Conservation (phyloP, 2,329 filamentous ascomycete genomes). For the Talaromyces marneffei region DNA sequence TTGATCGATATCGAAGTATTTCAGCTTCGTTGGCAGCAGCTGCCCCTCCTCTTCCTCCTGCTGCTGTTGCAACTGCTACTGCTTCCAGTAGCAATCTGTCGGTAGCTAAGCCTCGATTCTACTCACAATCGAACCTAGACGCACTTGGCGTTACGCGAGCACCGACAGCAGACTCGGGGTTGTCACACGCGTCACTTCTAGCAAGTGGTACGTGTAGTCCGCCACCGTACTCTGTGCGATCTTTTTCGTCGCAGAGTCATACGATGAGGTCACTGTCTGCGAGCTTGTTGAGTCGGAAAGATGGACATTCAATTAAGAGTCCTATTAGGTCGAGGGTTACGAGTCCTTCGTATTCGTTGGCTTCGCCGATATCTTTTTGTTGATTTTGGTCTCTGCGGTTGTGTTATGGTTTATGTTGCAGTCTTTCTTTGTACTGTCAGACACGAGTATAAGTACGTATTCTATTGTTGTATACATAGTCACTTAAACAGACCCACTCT, state of each 20-base stretch:
- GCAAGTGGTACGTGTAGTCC: not conserved
- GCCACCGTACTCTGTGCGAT: not conserved
- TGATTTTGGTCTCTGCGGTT: not conserved
- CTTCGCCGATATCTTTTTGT: constrained; percentile 7
- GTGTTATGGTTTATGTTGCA: not conserved
- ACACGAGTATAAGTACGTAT: not conserved
- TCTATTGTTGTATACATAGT: not conserved
- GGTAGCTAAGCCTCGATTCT: not conserved
- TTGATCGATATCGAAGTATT: not conserved
- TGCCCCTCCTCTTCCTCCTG: not conserved
- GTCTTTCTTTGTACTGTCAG: not conserved
- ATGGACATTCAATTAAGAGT: not conserved
- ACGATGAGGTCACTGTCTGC: not conserved
- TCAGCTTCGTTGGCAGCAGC: not conserved
- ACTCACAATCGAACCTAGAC: constrained; percentile 1
- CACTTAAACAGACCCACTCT: not conserved
- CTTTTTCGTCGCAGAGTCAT: not conserved
- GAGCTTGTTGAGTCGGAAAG: not conserved
- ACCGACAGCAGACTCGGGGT: not conserved
- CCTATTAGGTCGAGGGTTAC: not conserved
- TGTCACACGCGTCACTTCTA: not conserved
- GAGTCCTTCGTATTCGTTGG: constrained; percentile 5
- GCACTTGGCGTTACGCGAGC: constrained; percentile 6
- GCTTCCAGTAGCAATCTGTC: not conserved
- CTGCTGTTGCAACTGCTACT: not conserved